Conservation (phyloP, 208 protist species). For the Porcisia deanei region DNA sequence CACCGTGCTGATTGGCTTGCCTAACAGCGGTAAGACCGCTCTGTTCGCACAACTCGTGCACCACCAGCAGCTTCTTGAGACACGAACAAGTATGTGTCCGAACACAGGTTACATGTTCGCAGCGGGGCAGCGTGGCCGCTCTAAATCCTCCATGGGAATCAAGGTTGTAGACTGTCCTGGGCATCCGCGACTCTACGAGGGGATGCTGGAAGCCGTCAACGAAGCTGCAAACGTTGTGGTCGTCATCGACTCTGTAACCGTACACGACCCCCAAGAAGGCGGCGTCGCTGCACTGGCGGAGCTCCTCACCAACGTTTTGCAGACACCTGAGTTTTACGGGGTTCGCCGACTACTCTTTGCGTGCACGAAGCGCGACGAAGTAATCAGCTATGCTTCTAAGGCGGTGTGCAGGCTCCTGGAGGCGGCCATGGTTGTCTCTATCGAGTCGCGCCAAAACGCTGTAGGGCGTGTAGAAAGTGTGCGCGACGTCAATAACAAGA, state of each 20-base stretch:
- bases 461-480: slow-evolving; percentile 68
- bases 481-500: slow-evolving; percentile 48
- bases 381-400: slow-evolving; percentile 81
- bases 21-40: slow-evolving; percentile 76
- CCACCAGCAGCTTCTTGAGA: slow-evolving; percentile 17
- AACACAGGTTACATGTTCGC: slow-evolving; percentile 39
- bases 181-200: slow-evolving; percentile 67
- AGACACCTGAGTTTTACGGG: slow-evolving; percentile 72
- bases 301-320: slow-evolving; percentile 54
- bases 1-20: slow-evolving; percentile 65
- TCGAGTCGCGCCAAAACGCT: slow-evolving; percentile 51
- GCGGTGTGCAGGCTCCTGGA: slow-evolving; percentile 78
- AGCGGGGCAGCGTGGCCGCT: neutral
- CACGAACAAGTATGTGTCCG: slow-evolving; percentile 69
- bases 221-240: slow-evolving; percentile 66
- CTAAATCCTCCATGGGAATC: slow-evolving; percentile 3
- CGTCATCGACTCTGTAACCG: slow-evolving; percentile 71
- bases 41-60: slow-evolving; percentile 69
- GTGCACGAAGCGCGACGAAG: slow-evolving; percentile 84
- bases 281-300: slow-evolving; percentile 77
- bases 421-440: slow-evolving; percentile 48
- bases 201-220: slow-evolving; percentile 43
- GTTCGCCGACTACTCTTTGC: slow-evolving; percentile 64
- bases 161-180: slow-evolving; percentile 77
- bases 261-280: slow-evolving; percentile 75